A percentile compares a stretch with the other conserved stretches of the same genome.
Evolutionary conservation across 1,284 basidiomycete species (phyloP).

Genomic region (Sanghuangporus sanghuang): DNA sequence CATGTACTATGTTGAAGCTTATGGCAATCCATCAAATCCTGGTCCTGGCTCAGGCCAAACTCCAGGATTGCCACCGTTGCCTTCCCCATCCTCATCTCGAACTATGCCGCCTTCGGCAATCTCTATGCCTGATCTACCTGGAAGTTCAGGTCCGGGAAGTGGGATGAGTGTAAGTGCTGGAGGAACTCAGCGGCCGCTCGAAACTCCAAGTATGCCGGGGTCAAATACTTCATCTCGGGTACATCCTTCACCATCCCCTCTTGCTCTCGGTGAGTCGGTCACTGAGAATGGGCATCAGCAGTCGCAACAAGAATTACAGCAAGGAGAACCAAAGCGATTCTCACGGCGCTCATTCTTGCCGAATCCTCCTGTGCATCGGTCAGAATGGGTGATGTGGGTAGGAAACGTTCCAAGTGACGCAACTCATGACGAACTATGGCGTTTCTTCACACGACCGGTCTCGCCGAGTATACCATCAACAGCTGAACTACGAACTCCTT

Average conservation of each 20-base stretch:
- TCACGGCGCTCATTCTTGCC: conserved; percentile 46
- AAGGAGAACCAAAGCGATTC: neutral
- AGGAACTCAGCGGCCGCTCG: neutral
- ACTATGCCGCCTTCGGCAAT: neutral
- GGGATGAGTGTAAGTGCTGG: neutral
- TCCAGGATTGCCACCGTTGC: neutral
- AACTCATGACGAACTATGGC: conserved; percentile 84
- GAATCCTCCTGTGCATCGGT: conserved; percentile 65
- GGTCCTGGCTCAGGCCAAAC: neutral
- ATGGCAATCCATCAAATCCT: conserved; percentile 18
- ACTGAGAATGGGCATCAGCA: conserved; percentile 1
- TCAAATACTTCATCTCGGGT: neutral
- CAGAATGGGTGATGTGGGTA: conserved; percentile 95
- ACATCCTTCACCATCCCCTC: neutral
- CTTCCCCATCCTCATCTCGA: neutral
- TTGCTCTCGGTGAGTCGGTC: neutral
- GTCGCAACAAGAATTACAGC: neutral
- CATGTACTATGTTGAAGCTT: conserved; percentile 31
- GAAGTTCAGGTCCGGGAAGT: neutral
- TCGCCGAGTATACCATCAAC: conserved; percentile 11
- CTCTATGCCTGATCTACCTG: neutral
- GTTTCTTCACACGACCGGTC: conserved; percentile 63
- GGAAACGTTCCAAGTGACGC: conserved; percentile 87
- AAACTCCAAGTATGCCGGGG: neutral
- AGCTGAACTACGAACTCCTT: conserved; percentile 4